Base-by-base conservation (phyloP, 179 eudicot genomes). In the Beta lomatogona region DNA sequence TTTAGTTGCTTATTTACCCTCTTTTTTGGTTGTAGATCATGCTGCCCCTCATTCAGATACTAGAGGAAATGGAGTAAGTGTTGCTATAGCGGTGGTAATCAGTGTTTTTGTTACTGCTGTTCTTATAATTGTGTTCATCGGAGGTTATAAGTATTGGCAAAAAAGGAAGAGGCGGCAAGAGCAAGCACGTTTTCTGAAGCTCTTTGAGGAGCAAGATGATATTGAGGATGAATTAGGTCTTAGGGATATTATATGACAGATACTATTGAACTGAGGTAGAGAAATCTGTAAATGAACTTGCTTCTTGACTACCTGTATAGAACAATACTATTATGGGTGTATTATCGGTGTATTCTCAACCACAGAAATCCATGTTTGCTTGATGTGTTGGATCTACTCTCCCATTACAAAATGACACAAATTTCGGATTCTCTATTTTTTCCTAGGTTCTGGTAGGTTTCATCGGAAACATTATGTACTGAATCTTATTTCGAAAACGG, bases 181-280 rank as follows among this genome's bases (percentile, higher is more conserved):
- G 41, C 99, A 96, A 74, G 98, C 97, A 19, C 91, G 94, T 22
- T 96, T 96, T 82, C 81, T 92, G 66, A 89, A 87, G 89, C 92
- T 96, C 41, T 96, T 96, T 81, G 97, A 95, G 82, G 97, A 94
- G 7, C 89, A 83, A 22, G 99, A 95, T 81, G 95, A 95, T 61
- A 79, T 93, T 45, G 97, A 93, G 76, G 97, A 93, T 84, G 97
- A 93, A 82, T 86, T 94, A 22, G 93, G 93, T 59, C 89, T 94
- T 71, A 91, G 90, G 63, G 86, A 85, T 67, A 79, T 75, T 53
- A 14, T 83, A 18, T 86, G 76, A 83, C 22, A 16, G 25, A 45
- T 60, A 45, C 71, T 60, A 9, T 5, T 71, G 66, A 54, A 4
- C 46, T 36, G 41, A 36, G 41, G 41, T 36, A 36, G 41, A 67